Conservation (phyloP, 352 stramenopile genomes). For the Globisporangium spiculum region DNA sequence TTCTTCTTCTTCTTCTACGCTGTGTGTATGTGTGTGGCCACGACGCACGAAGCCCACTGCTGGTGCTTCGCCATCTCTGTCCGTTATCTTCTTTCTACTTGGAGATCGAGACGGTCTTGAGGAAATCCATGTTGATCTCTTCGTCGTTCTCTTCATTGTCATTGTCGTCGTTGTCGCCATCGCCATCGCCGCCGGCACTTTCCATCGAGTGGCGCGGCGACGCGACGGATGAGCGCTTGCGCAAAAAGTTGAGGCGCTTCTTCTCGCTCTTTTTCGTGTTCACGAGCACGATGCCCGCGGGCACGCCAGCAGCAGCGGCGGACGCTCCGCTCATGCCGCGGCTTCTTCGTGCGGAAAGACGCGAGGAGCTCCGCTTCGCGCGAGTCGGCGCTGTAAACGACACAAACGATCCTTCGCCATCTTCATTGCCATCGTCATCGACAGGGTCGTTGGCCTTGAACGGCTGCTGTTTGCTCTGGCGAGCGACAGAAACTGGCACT, state of each 20-base stretch:
- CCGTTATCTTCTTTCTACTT: constrained; percentile 14
- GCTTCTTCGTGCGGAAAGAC: not conserved
- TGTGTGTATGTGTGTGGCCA: not conserved
- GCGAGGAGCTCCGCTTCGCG: constrained; percentile 5
- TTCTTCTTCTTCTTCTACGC: not conserved
- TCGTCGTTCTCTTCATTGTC: constrained; percentile 34
- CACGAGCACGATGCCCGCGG: constrained; percentile 9
- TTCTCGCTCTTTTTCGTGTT: constrained; percentile 30
- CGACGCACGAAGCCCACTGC: not conserved
- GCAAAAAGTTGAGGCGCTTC: constrained; percentile 38
- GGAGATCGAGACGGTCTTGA: constrained; percentile 41
- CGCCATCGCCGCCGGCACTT: constrained; percentile 22
- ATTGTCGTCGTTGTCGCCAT: constrained; percentile 32
- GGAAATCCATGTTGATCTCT: constrained; percentile 82
- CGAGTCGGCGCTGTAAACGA: constrained; percentile 22
- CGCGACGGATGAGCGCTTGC: constrained; percentile 23
- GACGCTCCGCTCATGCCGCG: constrained; percentile 5
- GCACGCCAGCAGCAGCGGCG: not conserved
- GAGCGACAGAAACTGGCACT: not conserved
- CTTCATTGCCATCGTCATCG: constrained; percentile 1
- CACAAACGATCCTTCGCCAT: constrained; percentile 23
- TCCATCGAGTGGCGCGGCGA: constrained; percentile 23
- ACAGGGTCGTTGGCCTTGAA: not conserved
- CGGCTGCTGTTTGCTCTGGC: not conserved
- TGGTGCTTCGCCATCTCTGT: not conserved